These are phyloP conservation scores for Kurtzmaniella quercitrusa DNA, from an alignment of 1,139 yeast species.

Conservation along the genomic window DNA sequence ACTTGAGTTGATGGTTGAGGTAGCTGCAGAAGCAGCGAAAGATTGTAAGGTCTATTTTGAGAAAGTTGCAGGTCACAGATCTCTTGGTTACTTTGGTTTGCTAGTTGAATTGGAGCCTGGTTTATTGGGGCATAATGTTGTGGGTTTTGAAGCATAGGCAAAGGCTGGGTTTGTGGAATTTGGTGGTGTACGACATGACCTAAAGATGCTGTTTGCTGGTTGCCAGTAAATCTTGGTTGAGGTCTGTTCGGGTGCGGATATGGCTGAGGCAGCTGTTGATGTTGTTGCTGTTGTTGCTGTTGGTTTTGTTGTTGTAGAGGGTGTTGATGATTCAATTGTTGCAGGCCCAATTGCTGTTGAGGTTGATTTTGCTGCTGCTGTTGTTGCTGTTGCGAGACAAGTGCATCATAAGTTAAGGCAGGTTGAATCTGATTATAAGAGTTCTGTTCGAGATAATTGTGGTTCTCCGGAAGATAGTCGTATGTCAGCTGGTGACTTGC, in stretches of 20 bases:
- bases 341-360: neutral
- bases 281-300: conserved; percentile 5
- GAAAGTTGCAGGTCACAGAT: neutral
- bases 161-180: neutral
- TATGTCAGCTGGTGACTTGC: neutral
- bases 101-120: neutral
- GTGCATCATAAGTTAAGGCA: neutral
- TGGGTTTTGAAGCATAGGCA: neutral
- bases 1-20: no score
- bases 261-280: neutral
- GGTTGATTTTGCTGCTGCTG: neutral
- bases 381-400: neutral
- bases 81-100: conserved; percentile 16
- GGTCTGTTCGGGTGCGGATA: neutral
- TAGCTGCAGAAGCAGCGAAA: neutral
- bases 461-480: neutral
- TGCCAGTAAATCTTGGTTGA: neutral
- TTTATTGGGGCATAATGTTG: neutral
- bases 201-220: conserved; percentile 12
- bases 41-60: neutral
- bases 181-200: conserved; percentile 2
- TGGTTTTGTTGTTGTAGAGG: conserved; percentile 4
- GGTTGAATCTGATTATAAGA: conserved; percentile 1
- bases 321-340: neutral
- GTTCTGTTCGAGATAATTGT: neutral